A percentile compares a stretch with the other conserved stretches of the same genome.
Evolutionary conservation across 495 filamentous ascomycete species (phyloP).

Genomic region (Aspergillus leporis): DNA sequence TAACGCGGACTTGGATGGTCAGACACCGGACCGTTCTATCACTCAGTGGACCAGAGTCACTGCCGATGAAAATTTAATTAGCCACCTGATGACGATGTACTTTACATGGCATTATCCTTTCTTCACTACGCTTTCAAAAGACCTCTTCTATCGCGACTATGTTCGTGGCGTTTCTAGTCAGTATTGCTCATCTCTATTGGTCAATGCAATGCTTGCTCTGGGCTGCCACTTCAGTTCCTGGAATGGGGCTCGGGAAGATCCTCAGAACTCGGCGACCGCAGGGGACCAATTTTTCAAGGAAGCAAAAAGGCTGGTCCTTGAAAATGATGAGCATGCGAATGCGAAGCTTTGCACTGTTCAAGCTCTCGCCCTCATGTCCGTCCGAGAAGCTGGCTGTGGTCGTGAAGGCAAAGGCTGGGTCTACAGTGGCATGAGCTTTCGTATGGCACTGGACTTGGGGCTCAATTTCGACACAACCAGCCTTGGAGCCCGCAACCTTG

Average conservation of each 20-base stretch:
- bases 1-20: constrained; percentile 25
- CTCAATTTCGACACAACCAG: constrained; percentile 82
- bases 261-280: constrained; percentile 76
- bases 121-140: constrained; percentile 90
- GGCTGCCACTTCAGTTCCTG: constrained; percentile 94
- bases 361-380: constrained; percentile 92
- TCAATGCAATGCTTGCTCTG: constrained; percentile 94
- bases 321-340: constrained; percentile 91
- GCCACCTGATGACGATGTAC: constrained; percentile 94
- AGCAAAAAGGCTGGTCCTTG: constrained; percentile 84
- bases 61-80: constrained; percentile 71
- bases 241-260: constrained; percentile 65
- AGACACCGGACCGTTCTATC: constrained; percentile 46
- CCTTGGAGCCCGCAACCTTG: constrained; percentile 59
- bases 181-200: constrained; percentile 86
- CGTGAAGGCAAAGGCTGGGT: constrained; percentile 96
- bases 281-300: constrained; percentile 97
- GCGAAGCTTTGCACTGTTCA: constrained; percentile 92
- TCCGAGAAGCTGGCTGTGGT: constrained; percentile 93
- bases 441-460: constrained; percentile 96
- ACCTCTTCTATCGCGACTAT: constrained; percentile 87
- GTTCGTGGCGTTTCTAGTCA: constrained; percentile 58
- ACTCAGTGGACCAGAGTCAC: constrained; percentile 89
- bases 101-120: constrained; percentile 98
- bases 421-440: constrained; percentile 96